Evolutionary conservation across 495 filamentous ascomycete species (phyloP), one percentile per base, ranked within the genome.

Genomic region (Penicillium verhagenii): DNA sequence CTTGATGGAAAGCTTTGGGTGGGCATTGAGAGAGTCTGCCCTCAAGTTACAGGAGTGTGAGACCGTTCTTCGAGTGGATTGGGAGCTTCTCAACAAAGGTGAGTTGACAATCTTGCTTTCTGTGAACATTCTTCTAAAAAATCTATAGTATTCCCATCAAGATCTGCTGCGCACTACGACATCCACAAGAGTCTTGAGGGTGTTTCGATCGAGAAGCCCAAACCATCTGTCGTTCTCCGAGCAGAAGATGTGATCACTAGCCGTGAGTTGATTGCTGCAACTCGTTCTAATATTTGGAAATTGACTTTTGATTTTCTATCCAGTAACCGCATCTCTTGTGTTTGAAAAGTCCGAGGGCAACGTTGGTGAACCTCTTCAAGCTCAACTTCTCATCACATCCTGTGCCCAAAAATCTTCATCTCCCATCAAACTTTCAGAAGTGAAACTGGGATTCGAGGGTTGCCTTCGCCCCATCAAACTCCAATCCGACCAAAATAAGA

Each of bases 31-130:
- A 59, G 78, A 89, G 53, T 90, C 87, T 56, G 92, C 92, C 4
- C 61, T 78, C 0, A 79, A 79, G 47, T 66, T 78, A 11, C 81
- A 84, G 11, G 83, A 91, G 58, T 76, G 76, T 11, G 85, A 86
- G 37, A 79, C 83, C 13, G 71, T 92, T 9, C 64, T 96, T 24
- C 80, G 82, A 31, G 86, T 93, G n/a, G 86, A 91, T 49, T 93
- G 92, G 84, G 93, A 97, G 64, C 77, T 96, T 28, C 72, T 90
- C 54, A 86, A 85, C 59, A 75, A 71, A 54, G 73, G 88, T 92
- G 67, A 68, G 87, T 43, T 14, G 37, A 14, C 4, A 8, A 25
- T 21, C 38, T 23, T 21, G 18, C 44, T 6, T 18, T 33, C 24
- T 38, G 14, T 29, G 6, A 19, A 18, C 57, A n/a, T n/a, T n/a